Conservation (phyloP, 306 rosid genomes). For the Aeschynomene evenia region DNA sequence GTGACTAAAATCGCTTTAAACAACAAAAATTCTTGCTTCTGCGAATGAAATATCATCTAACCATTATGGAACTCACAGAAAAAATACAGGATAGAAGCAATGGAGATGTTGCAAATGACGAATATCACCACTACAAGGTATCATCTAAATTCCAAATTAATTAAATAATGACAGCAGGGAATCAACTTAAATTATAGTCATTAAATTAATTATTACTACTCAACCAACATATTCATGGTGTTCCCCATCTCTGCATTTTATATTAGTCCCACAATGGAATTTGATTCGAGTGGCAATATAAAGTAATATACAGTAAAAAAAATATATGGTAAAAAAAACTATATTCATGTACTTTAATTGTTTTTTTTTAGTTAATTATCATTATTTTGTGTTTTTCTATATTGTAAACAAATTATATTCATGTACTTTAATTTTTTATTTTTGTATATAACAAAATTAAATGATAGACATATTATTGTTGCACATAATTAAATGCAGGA, state of each 20-base stretch:
- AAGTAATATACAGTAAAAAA: not conserved
- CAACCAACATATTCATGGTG: not conserved
- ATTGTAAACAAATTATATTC: not conserved
- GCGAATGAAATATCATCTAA: not conserved
- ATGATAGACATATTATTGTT: not conserved
- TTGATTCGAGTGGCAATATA: not conserved
- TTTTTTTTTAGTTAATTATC: no score
- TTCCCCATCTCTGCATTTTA: no score
- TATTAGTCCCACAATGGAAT: not conserved
- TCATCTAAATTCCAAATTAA: not conserved
- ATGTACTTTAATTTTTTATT: not conserved
- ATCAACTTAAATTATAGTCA: not conserved
- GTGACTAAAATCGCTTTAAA: no score
- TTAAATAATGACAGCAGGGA: not conserved
- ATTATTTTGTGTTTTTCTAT: no score
- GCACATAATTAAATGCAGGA: slow-evolving; percentile 41
- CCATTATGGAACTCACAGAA: slow-evolving; percentile 18
- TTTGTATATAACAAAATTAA: not conserved
- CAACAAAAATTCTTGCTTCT: no score
- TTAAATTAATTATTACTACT: not conserved
- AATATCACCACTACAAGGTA: slow-evolving; percentile 45
- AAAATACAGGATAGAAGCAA: slow-evolving; percentile 37
- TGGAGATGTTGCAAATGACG: slow-evolving; percentile 39
- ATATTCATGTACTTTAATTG: not conserved
- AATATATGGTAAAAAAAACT: not conserved